Percentiles rank a stretch among this genome's conserved stretches.
Conservation (phyloP, 177 flowering plant genomes). For the Tripterygium wilfordii region DNA sequence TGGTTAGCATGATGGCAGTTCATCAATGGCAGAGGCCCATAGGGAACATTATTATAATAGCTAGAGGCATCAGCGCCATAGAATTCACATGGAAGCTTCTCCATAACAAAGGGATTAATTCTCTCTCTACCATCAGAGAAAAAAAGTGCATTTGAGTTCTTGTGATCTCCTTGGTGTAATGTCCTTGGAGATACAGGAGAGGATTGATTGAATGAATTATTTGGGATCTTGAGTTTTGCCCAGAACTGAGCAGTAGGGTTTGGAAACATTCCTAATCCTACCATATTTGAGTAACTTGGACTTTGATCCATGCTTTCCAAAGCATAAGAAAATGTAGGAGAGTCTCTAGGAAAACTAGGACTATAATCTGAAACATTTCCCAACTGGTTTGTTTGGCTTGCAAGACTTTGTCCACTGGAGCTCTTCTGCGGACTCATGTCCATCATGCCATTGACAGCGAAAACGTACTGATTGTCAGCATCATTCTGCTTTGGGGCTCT, state of each 20-base stretch:
- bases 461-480: constrained; percentile 56
- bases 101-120: constrained; percentile 7
- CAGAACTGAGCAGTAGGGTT: constrained; percentile 20
- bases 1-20: constrained; percentile 17
- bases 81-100: constrained; percentile 14
- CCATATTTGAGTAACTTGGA: constrained; percentile 17
- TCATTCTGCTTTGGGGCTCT: constrained; percentile 25
- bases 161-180: constrained; percentile 18
- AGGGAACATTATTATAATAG: constrained; percentile 14
- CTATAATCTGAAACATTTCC: constrained; percentile 30
- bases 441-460: constrained; percentile 65
- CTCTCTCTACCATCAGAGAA: constrained; percentile 16
- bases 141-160: constrained; percentile 15
- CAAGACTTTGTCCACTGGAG: constrained; percentile 38
- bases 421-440: constrained; percentile 42
- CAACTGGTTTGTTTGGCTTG: constrained; percentile 26
- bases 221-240: constrained; percentile 15
- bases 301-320: constrained; percentile 24
- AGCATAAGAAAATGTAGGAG: constrained; percentile 21
- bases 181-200: constrained; percentile 34
- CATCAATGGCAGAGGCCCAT: constrained; percentile 14
- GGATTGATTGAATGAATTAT: constrained; percentile 28
- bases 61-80: constrained; percentile 14
- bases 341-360: constrained; percentile 28
- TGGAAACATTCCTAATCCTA: constrained; percentile 15